Conservation (phyloP, 2,329 filamentous ascomycete species). For the Penicillium sp. region DNA sequence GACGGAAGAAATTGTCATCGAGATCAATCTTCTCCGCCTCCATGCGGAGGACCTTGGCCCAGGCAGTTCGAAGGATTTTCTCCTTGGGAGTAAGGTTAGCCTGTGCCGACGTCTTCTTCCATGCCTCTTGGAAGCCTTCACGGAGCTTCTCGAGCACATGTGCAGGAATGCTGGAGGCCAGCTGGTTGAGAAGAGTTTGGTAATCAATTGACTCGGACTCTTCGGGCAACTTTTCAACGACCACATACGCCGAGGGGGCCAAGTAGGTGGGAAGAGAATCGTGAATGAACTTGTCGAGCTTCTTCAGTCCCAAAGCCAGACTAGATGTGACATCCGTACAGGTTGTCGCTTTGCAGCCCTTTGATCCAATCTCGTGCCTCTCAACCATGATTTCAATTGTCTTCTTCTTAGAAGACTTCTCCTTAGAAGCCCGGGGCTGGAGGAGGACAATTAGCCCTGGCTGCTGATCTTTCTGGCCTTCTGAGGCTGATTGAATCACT, state of each 20-base stretch:
- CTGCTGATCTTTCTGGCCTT: conserved; percentile 13
- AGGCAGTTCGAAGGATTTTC: conserved; percentile 34
- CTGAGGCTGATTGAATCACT: conserved; percentile 20
- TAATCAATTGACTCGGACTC: conserved; percentile 31
- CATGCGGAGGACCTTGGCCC: conserved; percentile 30
- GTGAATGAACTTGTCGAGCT: conserved; percentile 44
- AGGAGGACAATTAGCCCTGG: conserved; percentile 33
- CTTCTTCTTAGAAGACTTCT: conserved; percentile 25
- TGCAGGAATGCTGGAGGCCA: conserved; percentile 24
- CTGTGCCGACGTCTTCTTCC: conserved; percentile 31
- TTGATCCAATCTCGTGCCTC: conserved; percentile 23
- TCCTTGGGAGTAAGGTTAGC: conserved; percentile 37
- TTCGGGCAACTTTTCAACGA: conserved; percentile 40
- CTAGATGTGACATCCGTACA: conserved; percentile 27
- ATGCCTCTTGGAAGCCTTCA: conserved; percentile 29
- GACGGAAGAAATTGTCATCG: conserved; percentile 61
- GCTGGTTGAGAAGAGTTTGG: conserved; percentile 24
- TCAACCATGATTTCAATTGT: conserved; percentile 27
- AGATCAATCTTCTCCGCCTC: conserved; percentile 47
- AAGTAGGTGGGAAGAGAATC: conserved; percentile 49
- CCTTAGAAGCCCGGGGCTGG: conserved; percentile 28
- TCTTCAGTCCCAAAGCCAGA: conserved; percentile 39
- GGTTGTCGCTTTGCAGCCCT: conserved; percentile 15
- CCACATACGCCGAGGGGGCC: conserved; percentile 45
- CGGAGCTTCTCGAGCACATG: conserved; percentile 9